These are phyloP conservation scores for Vicia villosa DNA, from an alignment of 306 rosid genomes.

Conservation along the genomic window DNA sequence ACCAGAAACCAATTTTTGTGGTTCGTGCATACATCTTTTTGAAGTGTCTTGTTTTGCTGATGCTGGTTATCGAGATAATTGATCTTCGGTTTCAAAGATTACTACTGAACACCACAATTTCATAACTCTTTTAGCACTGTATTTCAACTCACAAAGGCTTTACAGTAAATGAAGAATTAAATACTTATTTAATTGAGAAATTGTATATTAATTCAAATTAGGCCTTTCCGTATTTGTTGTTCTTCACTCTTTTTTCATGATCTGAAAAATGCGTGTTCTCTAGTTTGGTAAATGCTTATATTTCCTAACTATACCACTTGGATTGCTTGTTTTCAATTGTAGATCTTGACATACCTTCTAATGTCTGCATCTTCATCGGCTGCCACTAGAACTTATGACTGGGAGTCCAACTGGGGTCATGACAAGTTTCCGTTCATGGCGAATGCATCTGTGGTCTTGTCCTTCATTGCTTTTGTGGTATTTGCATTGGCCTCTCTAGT, in stretches of 20 bases:
- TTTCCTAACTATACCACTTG: constrained; percentile 9
- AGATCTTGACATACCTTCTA: constrained; percentile 81
- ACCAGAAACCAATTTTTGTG: not conserved
- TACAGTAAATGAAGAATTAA: no score
- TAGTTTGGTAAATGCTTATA: not conserved
- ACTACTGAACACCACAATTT: not conserved
- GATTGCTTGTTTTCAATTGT: constrained; percentile 34
- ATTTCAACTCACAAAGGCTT: not conserved
- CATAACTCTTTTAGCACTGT: not conserved
- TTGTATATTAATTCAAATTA: not conserved
- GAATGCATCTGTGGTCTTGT: constrained; percentile 61
- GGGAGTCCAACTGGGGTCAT: constrained; percentile 84
- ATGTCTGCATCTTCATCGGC: constrained; percentile 89
- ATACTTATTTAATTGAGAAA: no score
- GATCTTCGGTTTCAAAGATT: not conserved
- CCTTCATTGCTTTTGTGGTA: constrained; percentile 71
- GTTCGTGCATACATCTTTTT: not conserved
- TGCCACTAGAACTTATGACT: constrained; percentile 75
- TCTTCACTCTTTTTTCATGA: not conserved
- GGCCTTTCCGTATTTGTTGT: not conserved
- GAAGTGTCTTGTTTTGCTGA: not conserved
- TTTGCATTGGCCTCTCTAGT: constrained; percentile 72
- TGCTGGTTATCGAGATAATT: not conserved
- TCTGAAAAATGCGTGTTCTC: not conserved
- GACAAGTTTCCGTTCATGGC: constrained; percentile 86